Evolutionary conservation across 2,329 filamentous ascomycete species (phyloP).

Genomic region (Didymella sp.): DNA sequence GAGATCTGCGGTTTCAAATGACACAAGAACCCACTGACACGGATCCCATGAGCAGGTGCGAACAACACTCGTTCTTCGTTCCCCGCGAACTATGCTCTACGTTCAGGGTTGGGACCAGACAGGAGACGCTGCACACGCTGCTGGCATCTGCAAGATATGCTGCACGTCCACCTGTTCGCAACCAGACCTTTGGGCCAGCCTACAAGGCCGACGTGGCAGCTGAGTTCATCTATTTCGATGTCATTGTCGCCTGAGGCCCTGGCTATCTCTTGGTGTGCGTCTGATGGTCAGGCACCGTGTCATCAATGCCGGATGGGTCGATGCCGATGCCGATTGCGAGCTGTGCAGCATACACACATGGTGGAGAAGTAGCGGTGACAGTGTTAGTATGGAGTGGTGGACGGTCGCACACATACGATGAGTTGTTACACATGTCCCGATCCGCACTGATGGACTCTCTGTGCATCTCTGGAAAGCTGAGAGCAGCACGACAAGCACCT

Average conservation of each 20-base stretch:
- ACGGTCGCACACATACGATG: constrained; percentile 7
- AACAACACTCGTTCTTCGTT: not conserved
- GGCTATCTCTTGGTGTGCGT: not conserved
- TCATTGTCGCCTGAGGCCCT: constrained; percentile 1
- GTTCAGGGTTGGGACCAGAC: not conserved
- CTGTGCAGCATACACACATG: not conserved
- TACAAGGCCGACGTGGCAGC: constrained; percentile 10
- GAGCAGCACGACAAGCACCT: not conserved
- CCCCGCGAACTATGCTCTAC: not conserved
- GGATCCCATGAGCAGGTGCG: not conserved
- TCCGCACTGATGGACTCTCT: constrained; percentile 5
- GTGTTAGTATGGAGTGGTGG: not conserved
- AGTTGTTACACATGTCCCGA: constrained; percentile 5
- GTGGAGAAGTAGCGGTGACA: constrained; percentile 1
- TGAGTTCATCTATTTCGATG: constrained; percentile 1
- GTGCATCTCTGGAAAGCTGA: constrained; percentile 1
- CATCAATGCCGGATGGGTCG: not conserved
- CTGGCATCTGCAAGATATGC: not conserved
- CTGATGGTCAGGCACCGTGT: constrained; percentile 1
- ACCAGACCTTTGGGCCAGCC: not conserved
- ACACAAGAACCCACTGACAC: not conserved
- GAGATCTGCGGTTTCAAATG: not conserved
- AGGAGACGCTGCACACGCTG: constrained; percentile 7
- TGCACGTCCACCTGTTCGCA: constrained; percentile 3
- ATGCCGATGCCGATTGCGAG: not conserved